phyloP scores from a whole-genome alignment of 805 yeast species.

The Blastobotrys parvus region DNA sequence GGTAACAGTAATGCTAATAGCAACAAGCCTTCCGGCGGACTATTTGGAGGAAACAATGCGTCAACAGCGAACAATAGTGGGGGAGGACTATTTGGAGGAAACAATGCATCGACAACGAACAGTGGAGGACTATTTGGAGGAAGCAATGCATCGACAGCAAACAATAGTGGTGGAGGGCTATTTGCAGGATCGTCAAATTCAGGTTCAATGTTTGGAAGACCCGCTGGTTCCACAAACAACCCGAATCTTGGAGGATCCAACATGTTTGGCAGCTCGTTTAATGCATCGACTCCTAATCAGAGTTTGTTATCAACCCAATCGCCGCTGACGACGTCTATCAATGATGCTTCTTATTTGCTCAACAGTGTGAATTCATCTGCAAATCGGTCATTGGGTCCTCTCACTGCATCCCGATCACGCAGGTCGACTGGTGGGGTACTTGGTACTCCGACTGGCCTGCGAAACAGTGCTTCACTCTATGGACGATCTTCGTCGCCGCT shows the following conservation, averaged over 20 bases:
- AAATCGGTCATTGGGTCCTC: slow-evolving; percentile 14
- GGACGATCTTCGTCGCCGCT: slow-evolving; percentile 1
- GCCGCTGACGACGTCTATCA: slow-evolving; percentile 18
- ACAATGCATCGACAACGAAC: slow-evolving; percentile 2
- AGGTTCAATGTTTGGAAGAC: slow-evolving; percentile 19
- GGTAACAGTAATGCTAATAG: slow-evolving; percentile 7
- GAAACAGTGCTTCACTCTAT: neutral
- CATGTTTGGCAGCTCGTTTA: slow-evolving; percentile 3
- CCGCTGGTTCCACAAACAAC: slow-evolving; percentile 1
- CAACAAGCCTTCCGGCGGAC: slow-evolving; percentile 3
- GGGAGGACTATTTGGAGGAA: slow-evolving; percentile 20
- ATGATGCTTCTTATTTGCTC: slow-evolving; percentile 22
- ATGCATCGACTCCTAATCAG: neutral
- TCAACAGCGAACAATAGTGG: slow-evolving; percentile 2
- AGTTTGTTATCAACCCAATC: neutral
- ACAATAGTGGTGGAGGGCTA: slow-evolving; percentile 16
- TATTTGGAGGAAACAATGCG: slow-evolving; percentile 12
- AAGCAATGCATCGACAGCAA: slow-evolving; percentile 2
- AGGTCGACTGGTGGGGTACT: neutral
- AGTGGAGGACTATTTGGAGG: slow-evolving; percentile 26
- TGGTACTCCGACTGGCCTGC: slow-evolving; percentile 3
- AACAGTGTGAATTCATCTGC: slow-evolving; percentile 16
- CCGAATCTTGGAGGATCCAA: slow-evolving; percentile 4
- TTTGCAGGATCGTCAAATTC: too few relatives aligned
- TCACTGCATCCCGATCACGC: slow-evolving; percentile 9